Percentiles rank a stretch among this genome's conserved stretches.
Conservation (phyloP, 768 basidiomycete species). For the Kwoniella newhampshirensis region DNA sequence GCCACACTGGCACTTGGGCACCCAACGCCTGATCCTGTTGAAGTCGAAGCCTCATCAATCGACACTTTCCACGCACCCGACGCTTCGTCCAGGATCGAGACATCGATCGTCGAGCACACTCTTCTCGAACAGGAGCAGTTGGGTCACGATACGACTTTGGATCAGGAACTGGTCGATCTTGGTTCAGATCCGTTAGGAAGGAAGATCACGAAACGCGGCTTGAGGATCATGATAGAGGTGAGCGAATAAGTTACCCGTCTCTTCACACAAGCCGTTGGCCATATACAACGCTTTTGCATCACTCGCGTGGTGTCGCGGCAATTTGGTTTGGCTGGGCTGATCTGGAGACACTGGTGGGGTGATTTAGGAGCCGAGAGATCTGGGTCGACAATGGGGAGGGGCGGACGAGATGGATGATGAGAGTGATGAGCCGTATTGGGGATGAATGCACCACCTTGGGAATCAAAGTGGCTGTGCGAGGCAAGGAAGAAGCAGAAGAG, state of each 20-base stretch:
- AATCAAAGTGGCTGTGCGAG: neutral
- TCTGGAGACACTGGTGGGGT: no score
- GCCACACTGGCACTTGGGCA: slow-evolving; percentile 3
- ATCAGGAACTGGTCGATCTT: neutral
- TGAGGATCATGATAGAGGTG: slow-evolving; percentile 16
- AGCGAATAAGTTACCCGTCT: no score
- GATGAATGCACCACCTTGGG: no score
- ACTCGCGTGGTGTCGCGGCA: neutral
- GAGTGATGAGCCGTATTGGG: slow-evolving; percentile 25
- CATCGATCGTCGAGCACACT: no score
- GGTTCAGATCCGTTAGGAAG: slow-evolving; percentile 13
- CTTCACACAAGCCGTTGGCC: no score
- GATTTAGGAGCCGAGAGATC: slow-evolving; percentile 14
- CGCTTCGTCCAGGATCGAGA: no score
- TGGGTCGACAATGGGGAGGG: slow-evolving; percentile 21
- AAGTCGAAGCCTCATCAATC: no score
- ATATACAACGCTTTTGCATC: neutral
- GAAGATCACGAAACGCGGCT: slow-evolving; percentile 12
- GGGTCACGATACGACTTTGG: neutral
- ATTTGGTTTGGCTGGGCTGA: neutral
- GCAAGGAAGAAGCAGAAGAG: no score
- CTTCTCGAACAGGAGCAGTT: neutral
- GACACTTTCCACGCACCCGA: no score
- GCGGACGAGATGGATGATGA: slow-evolving; percentile 24
- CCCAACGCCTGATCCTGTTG: slow-evolving; percentile 1